Base-by-base conservation (phyloP, 164 flowering plant species). In the Vitis riparia region DNA sequence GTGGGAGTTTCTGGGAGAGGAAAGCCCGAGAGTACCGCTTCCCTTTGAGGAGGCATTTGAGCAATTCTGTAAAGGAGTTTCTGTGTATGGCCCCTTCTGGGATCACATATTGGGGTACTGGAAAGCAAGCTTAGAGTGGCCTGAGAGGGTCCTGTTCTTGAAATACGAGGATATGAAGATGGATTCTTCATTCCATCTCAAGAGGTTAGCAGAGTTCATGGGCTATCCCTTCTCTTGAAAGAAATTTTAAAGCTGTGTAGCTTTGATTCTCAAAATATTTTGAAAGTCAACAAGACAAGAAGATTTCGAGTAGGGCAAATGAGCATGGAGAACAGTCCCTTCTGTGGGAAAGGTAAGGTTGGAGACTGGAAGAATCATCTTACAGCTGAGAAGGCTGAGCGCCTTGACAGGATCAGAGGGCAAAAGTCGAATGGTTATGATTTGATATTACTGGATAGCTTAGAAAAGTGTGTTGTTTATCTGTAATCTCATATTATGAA, bases 281-380 rank as follows among this genome's bases (percentile, higher is more conserved):
- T 23, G 23, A 23, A 32, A 32, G 53, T 10, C 0, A 51, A 32
- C 6, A 32, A 32, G 44, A 32, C 44, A 32, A 0, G 44, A 32
- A 32, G 44, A 32, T 2, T 32, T 32, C 44, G 44, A 32, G 44
- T 32, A 0, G 44, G 44, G 4, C 44, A 32, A 7, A 32, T 32
- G 44, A 11, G 13, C 11, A 17, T 32, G 2, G 44, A 6, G 1
- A 62, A 49, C 17, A 60, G 32, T 37, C 16, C 44, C 2, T 77
- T 57, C 44, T 77, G 69, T 27, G n/a, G 76, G 16, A n/a, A 27
- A 8, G 79, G 73, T 47, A 68, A 66, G 53, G 71, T 77, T 51
- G 77, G 77, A 8, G 77, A 77, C n/a, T 76, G 59, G 68, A 12
- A 1, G 55, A 71, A 76, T n/a, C 53, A 71, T 48, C 44, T 76